Conservation (phyloP, 768 basidiomycete species). For the Mycena olivaceomarginata region DNA sequence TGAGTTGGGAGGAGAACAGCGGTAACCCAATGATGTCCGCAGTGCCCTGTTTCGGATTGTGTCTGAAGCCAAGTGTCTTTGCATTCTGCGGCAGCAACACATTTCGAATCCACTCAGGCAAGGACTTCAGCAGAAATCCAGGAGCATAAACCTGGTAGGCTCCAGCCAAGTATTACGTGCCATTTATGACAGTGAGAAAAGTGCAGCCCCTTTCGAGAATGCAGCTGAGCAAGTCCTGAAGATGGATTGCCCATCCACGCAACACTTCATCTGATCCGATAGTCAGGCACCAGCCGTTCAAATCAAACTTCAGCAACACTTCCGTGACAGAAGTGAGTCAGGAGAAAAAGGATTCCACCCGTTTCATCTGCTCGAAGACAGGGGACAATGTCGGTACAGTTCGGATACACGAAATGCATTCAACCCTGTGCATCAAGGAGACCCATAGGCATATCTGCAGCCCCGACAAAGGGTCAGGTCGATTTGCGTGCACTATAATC, state of each 20-base stretch:
- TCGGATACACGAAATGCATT: too few relatives aligned
- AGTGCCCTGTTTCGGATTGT: too few relatives aligned
- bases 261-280: not conserved
- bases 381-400: too few relatives aligned
- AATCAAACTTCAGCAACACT: not conserved
- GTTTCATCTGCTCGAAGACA: not conserved
- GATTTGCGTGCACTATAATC: too few relatives aligned
- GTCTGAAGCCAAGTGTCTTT: not conserved
- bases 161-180: not conserved
- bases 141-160: not conserved
- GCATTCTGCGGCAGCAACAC: not conserved
- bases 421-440: too few relatives aligned
- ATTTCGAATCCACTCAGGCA: not conserved
- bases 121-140: not conserved
- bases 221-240: not conserved
- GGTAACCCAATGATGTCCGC: not conserved
- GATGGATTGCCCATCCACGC: not conserved
- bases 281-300: not conserved
- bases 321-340: constrained; percentile 12
- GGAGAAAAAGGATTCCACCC: not conserved
- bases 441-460: too few relatives aligned
- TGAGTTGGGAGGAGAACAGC: not conserved
- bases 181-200: constrained; percentile 1
- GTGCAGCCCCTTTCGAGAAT: not conserved
- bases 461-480: too few relatives aligned